phyloP scores from a whole-genome alignment of 1,139 yeast genomes.

The Pichia sp. region DNA sequence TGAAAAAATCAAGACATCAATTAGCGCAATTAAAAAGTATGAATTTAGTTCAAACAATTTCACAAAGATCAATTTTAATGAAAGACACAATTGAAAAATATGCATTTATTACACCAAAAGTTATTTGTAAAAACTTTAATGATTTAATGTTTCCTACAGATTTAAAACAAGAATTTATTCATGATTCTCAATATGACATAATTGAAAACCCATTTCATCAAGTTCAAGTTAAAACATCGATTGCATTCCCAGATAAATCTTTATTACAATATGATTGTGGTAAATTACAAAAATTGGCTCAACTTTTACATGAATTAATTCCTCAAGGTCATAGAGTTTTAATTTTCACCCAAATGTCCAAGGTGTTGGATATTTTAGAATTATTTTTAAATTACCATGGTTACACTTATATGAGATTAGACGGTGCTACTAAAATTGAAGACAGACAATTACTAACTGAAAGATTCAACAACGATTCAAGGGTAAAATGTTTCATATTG shows the following conservation, averaged over 20 bases:
- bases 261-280: conserved; percentile 95
- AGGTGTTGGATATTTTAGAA: conserved; percentile 87
- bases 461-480: conserved; percentile 78
- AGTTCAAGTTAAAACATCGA: conserved; percentile 78
- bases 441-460: conserved; percentile 94
- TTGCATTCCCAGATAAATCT: conserved; percentile 94
- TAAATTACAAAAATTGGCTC: conserved; percentile 79
- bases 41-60: conserved; percentile 35
- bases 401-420: conserved; percentile 86
- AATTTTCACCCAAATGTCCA: conserved; percentile 97
- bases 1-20: conserved; percentile 16
- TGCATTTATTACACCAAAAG: conserved; percentile 85
- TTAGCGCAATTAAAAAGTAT: conserved; percentile 20
- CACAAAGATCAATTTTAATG: conserved; percentile 40
- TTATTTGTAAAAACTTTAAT: conserved; percentile 70
- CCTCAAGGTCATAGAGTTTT: conserved; percentile 88
- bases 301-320: conserved; percentile 65
- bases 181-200: conserved; percentile 28
- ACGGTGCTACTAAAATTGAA: conserved; percentile 96
- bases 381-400: conserved; percentile 94
- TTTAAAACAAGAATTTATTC: conserved; percentile 30
- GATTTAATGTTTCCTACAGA: conserved; percentile 44
- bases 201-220: conserved; percentile 68
- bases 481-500: conserved; percentile 83
- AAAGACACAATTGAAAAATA: conserved; percentile 59